A percentile compares a stretch with the other conserved stretches of the same genome.
These are phyloP conservation scores for Neobulgaria alba DNA, from an alignment of 2,329 filamentous ascomycete genomes.

Conservation along the genomic window DNA sequence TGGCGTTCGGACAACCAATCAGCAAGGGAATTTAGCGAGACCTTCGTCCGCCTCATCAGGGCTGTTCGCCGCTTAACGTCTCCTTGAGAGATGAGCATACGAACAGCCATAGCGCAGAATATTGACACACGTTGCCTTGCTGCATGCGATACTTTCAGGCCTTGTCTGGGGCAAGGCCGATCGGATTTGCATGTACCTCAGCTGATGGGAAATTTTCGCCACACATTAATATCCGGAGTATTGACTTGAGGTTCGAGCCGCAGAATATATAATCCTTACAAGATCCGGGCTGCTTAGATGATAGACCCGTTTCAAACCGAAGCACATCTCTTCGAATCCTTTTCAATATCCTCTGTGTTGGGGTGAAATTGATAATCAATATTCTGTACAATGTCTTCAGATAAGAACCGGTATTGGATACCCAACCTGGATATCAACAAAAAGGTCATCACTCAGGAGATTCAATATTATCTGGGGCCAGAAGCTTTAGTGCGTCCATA, in stretches of 20 bases:
- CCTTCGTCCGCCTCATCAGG: slow-evolving; percentile 6
- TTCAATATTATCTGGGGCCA: slow-evolving; percentile 50
- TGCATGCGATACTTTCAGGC: slow-evolving; percentile 5
- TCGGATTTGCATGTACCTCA: slow-evolving; percentile 1
- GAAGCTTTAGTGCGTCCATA: slow-evolving; percentile 49
- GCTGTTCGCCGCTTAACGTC: background rate
- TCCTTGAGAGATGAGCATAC: background rate
- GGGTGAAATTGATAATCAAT: slow-evolving; percentile 10
- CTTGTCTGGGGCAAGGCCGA: slow-evolving; percentile 1
- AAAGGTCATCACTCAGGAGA: slow-evolving; percentile 49
- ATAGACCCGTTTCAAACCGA: background rate
- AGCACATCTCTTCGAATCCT: background rate
- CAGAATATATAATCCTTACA: background rate
- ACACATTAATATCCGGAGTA: background rate
- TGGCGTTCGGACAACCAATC: background rate
- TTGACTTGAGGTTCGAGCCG: background rate
- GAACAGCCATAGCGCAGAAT: background rate
- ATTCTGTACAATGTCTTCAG: slow-evolving; percentile 21
- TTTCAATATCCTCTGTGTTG: slow-evolving; percentile 10
- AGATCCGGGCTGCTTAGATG: background rate
- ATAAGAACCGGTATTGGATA: slow-evolving; percentile 53
- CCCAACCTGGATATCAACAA: slow-evolving; percentile 51
- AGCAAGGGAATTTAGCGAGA: background rate
- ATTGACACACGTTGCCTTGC: slow-evolving; percentile 5
- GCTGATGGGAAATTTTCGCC: background rate